Evolutionary conservation across 768 basidiomycete species (phyloP), one percentile per base, ranked within the genome.

Genomic region (Aureoboletus auriporus): DNA sequence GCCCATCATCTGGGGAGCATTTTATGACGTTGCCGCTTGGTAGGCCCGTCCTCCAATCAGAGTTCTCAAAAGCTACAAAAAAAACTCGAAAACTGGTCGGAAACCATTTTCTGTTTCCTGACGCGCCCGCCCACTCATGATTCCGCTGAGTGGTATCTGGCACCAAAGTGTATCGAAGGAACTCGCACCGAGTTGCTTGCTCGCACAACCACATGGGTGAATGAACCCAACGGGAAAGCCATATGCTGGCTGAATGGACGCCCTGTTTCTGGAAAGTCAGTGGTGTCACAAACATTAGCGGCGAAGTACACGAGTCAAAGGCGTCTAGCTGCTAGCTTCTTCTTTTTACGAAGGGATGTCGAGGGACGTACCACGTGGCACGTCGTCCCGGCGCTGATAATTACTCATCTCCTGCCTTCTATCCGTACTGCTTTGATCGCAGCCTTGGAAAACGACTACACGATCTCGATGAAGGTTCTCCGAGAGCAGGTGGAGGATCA

Each of bases 261-360:
- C 0, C 53, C 57, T 13, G 57, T 57, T 7, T 58, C 53, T 6
- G 57, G 57, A 12, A 58, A 58, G 14, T 58, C 57, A 7, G 52
- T 52, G 1, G 49, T 70, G 16, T 57, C 57, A 8, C 66, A 67
- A 37, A 63, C 63, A 0, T 52, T 67, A 2, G 61, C 63, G 2
- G 52, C 66, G 43, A 50, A 47, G 11, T 50, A 47, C 27, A 35
- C 42, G 41, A 17, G 20, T 34, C 26, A 52, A 47, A 20, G 44
- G 38, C 60, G 58, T 14, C 57, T 68, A 8, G 62, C 62, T 14
- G 66, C 65, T 3, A 63, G 59, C 33, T 69, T 66, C 51, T 70
- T 70, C 50, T 69, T 69, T 51, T 67, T 59, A 2, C 51, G 60
- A 4, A 49, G 54, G 9, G 58, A 60, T 16, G 37, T 47, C 8